A percentile compares a stretch with the other conserved stretches of the same genome.
These are phyloP conservation scores for Vitis hybrid DNA, from an alignment of 177 flowering plant species.

Conservation along the genomic window DNA sequence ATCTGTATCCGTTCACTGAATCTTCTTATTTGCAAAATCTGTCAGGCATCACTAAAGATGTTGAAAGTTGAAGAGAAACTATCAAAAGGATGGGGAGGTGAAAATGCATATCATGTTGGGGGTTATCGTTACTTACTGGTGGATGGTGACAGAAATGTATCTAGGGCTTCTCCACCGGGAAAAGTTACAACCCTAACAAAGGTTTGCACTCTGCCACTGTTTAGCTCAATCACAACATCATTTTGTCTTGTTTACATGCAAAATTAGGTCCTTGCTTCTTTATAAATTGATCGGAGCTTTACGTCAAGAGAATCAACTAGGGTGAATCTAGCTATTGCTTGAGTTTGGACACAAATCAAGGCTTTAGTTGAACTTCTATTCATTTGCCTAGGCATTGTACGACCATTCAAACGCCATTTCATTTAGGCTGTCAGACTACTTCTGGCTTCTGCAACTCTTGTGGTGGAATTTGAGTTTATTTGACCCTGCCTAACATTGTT, in stretches of 20 bases:
- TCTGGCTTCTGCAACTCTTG: no score
- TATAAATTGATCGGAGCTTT: no score
- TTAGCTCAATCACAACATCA: neutral
- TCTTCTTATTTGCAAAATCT: conserved; percentile 13
- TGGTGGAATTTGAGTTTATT: no score
- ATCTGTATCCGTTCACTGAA: conserved; percentile 2
- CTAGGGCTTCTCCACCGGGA: conserved; percentile 92
- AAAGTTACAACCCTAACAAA: conserved; percentile 88
- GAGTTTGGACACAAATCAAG: no score
- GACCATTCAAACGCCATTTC: no score
- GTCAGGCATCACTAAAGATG: conserved; percentile 74
- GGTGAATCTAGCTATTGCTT: no score
- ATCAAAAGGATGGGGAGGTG: conserved; percentile 98
- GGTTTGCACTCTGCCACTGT: conserved; percentile 34
- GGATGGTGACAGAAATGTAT: conserved; percentile 69
- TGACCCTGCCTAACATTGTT: no score
- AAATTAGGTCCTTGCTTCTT: conserved; percentile 3
- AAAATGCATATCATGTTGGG: conserved; percentile 94
- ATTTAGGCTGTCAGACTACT: no score
- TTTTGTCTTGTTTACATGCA: neutral
- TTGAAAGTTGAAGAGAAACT: conserved; percentile 87
- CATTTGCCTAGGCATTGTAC: no score
- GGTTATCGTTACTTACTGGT: conserved; percentile 90
- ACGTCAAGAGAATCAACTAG: no score
- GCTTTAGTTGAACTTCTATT: no score